Conservation (phyloP, 1,284 basidiomycete genomes). For the Apiotrichum gamsii region DNA sequence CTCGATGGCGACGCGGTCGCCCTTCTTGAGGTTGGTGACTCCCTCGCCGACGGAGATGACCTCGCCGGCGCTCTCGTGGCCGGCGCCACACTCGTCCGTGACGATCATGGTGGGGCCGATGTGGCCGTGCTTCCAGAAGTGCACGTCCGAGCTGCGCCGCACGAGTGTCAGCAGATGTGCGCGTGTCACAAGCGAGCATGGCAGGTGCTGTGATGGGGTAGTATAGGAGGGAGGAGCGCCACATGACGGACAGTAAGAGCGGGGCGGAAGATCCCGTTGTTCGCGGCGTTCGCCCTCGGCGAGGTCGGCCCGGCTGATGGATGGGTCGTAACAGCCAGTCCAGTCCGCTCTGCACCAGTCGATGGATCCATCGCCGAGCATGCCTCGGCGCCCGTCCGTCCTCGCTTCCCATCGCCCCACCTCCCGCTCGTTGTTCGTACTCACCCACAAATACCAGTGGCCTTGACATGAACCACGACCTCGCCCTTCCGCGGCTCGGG, state of each 20-base stretch:
- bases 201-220: too few relatives aligned
- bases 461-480: slow-evolving; percentile 46
- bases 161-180: too few relatives aligned
- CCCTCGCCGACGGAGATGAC: slow-evolving; percentile 48
- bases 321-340: too few relatives aligned
- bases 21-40: slow-evolving; percentile 44
- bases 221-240: too few relatives aligned
- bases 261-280: too few relatives aligned
- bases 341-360: too few relatives aligned
- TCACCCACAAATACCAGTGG: slow-evolving; percentile 51
- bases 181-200: too few relatives aligned
- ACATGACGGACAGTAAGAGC: too few relatives aligned
- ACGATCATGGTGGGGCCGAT: slow-evolving; percentile 47
- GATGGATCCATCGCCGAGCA: too few relatives aligned
- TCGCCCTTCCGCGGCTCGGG: slow-evolving; percentile 44
- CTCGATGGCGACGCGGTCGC: slow-evolving; percentile 52
- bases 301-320: too few relatives aligned
- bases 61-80: slow-evolving; percentile 50
- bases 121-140: slow-evolving; percentile 53
- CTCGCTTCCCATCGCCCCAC: background rate
- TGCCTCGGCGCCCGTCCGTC: background rate
- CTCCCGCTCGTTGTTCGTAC: slow-evolving; percentile 11
- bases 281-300: too few relatives aligned
- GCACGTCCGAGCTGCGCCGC: slow-evolving; percentile 50
- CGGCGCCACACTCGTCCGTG: slow-evolving; percentile 46